These are phyloP conservation scores for Trichoderma gracile DNA, from an alignment of 2,329 filamentous ascomycete genomes.

Conservation along the genomic window DNA sequence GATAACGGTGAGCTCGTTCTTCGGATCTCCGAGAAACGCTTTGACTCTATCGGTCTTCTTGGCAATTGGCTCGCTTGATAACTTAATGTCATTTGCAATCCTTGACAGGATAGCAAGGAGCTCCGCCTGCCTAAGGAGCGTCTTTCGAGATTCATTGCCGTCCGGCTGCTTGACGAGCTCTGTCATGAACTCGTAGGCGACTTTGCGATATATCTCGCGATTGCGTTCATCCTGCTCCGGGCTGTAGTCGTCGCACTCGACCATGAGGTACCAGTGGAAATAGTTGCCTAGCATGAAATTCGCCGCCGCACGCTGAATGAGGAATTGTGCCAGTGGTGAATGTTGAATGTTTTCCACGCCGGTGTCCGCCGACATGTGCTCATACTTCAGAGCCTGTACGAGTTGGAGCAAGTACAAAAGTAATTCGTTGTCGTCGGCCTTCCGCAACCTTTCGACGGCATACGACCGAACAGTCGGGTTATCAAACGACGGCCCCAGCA, in stretches of 20 bases:
- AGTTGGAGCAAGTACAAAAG: conserved; percentile 89
- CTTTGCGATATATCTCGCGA: conserved; percentile 84
- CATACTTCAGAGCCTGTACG: conserved; percentile 94
- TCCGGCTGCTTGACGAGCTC: conserved; percentile 72
- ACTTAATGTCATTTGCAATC: conserved; percentile 84
- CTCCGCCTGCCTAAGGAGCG: conserved; percentile 82
- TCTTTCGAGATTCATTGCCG: conserved; percentile 72
- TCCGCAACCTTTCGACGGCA: conserved; percentile 86
- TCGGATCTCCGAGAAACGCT: conserved; percentile 79
- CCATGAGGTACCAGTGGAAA: conserved; percentile 98
- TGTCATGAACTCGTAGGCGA: conserved; percentile 95
- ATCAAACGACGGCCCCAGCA: conserved; percentile 89
- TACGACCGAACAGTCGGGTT: conserved; percentile 87
- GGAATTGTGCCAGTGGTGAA: conserved; percentile 84
- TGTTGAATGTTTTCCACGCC: conserved; percentile 63
- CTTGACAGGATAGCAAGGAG: conserved; percentile 83
- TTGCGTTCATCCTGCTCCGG: conserved; percentile 73
- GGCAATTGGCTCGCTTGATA: conserved; percentile 72
- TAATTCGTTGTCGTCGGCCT: conserved; percentile 89
- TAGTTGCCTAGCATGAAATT: conserved; percentile 94
- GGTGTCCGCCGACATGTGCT: conserved; percentile 67
- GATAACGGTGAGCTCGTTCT: conserved; percentile 81
- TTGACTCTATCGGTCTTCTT: conserved; percentile 84
- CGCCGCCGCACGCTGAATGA: conserved; percentile 82
- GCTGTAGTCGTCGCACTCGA: conserved; percentile 87